Base-by-base conservation (phyloP, 2,329 filamentous ascomycete genomes). In the Fusarium chlamydosporum region DNA sequence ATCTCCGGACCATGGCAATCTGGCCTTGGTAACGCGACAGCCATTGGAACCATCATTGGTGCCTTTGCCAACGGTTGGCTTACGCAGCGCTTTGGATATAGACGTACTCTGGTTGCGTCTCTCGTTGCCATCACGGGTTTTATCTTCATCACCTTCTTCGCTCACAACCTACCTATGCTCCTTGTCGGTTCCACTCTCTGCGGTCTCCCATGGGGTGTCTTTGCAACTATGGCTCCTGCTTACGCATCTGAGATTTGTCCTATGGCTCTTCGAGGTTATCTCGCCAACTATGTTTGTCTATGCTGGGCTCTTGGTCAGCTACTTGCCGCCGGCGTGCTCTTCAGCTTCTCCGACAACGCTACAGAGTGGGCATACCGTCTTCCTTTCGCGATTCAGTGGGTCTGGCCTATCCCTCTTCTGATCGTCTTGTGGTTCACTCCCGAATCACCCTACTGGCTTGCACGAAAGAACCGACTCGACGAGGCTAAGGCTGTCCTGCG, bases 71-170 rank as follows among this genome's bases (percentile, higher is more conserved):
- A 74, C 18, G 72, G 72, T 0, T 70, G 63, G 68, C 68, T 67
- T 4, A 71, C 68, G 1, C 66, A 65, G 4, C 51, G 61, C 0
- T 73, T 61, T 2, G 72, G 72, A 5, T 74, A 73, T 31, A 54
- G 85, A 13, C 84, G 82, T 70, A 88, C 85, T 5, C 82, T 89
- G 6, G 20, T 56, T 2, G 66, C 83, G 86, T 35, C 79, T 68
- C 16, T 85, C 83, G 4, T 65, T 83, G 47, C 65, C 76, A 5
- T 56, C 1, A 61, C 69, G 0, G 72, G 64, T 7, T 72, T 78
- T 20, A 73, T 79, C 23, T 77, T 78, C 13, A 72, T 79, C 10
- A 72, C 74, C 1, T 78, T 79, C 67, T 78, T 78, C 34, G 76
- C 77, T 1, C 71, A 76, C 6, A 76, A 76, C 4, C 73, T 83